A percentile compares a stretch with the other conserved stretches of the same genome.
Evolutionary conservation across 1,284 basidiomycete genomes (phyloP).

Genomic region (Cystobasidium sp.): DNA sequence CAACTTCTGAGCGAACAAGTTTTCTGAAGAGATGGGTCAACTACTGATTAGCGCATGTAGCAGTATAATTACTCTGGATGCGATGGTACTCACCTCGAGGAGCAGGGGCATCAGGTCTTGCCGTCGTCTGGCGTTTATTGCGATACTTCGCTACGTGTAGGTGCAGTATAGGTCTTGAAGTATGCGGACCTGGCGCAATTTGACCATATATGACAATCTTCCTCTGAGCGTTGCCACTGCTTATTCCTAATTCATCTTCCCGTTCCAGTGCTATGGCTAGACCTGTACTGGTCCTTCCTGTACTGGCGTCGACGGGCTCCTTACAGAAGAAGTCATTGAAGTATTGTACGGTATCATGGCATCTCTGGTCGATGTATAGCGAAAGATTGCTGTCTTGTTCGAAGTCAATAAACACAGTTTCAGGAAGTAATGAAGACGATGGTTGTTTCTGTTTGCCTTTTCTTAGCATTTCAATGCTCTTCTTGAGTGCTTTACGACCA

Average conservation of each 20-base stretch:
- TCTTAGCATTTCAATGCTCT: conserved; percentile 40
- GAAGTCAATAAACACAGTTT: conserved; percentile 18
- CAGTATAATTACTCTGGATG: not conserved
- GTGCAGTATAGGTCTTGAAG: conserved; percentile 13
- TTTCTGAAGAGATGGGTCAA: conserved; percentile 16
- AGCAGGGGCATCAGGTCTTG: conserved; percentile 40
- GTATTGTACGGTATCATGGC: conserved; percentile 32
- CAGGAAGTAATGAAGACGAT: not conserved
- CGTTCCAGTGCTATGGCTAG: conserved; percentile 18
- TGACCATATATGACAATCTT: conserved; percentile 38
- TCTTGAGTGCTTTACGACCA: conserved; percentile 39
- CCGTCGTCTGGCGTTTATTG: conserved; percentile 10
- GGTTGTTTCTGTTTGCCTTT: conserved; percentile 34
- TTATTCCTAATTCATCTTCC: conserved; percentile 17
- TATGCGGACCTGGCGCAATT: conserved; percentile 1
- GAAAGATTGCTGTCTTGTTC: conserved; percentile 24
- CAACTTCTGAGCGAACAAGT: conserved; percentile 42
- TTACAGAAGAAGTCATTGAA: conserved; percentile 36
- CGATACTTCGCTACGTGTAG: conserved; percentile 36
- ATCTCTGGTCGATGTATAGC: conserved; percentile 33
- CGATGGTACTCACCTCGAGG: conserved; percentile 23
- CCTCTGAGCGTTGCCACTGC: conserved; percentile 18
- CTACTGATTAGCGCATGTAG: not conserved
- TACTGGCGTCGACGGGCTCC: conserved; percentile 15
- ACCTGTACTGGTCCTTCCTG: conserved; percentile 19